phyloP scores from a whole-genome alignment of 495 filamentous ascomycete species.

The Trichoderma virens region DNA sequence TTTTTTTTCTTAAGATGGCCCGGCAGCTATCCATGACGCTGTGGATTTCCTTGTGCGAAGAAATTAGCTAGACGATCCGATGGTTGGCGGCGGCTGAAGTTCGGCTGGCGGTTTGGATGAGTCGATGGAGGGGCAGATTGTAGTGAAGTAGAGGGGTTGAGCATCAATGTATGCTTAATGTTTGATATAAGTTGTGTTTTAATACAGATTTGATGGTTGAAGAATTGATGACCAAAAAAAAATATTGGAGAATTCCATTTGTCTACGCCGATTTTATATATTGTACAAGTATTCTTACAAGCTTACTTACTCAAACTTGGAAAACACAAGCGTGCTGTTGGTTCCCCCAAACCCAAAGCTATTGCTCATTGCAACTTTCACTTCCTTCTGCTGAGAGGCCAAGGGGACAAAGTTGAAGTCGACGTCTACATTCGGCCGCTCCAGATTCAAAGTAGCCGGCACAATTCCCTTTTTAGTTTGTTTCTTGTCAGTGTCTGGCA shows the following conservation, averaged over 20 bases:
- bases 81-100: not conserved
- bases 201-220: no score
- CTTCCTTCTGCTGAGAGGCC: slow-evolving; percentile 55
- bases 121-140: slow-evolving; percentile 1
- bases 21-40: not conserved
- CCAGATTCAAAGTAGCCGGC: slow-evolving; percentile 83
- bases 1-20: not conserved
- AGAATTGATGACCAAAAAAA: no score
- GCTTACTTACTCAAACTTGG: slow-evolving; percentile 29
- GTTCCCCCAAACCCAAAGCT: slow-evolving; percentile 98
- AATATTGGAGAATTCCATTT: no score
- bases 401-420: slow-evolving; percentile 83
- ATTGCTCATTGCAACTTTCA: slow-evolving; percentile 78
- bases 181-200: no score
- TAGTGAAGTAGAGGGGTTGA: no score
- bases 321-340: slow-evolving; percentile 85
- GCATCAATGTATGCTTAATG: no score
- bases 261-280: no score
- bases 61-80: not conserved
- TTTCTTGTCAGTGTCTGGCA: slow-evolving; percentile 18
- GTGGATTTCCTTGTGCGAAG: not conserved
- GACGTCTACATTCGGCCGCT: slow-evolving; percentile 59
- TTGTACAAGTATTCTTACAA: no score
- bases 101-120: not conserved
- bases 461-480: slow-evolving; percentile 53